These are phyloP conservation scores for Piper betle DNA, from an alignment of 164 flowering plant species.

Conservation along the genomic window DNA sequence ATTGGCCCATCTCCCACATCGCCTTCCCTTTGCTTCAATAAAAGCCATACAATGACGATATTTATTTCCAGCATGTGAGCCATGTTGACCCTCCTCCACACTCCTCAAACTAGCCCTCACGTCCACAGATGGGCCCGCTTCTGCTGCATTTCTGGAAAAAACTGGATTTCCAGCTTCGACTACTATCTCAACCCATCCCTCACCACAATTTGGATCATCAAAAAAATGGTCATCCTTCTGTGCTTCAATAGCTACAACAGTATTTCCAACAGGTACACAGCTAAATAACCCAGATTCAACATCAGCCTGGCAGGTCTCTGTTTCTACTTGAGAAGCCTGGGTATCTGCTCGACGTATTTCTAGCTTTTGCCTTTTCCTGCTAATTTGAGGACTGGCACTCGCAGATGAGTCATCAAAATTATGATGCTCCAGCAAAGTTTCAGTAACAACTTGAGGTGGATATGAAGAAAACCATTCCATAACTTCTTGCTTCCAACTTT, in stretches of 20 bases:
- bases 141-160: constrained; percentile 17
- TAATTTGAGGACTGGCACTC: too few species aligned
- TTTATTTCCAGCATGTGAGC: constrained; percentile 23
- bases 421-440: constrained; percentile 24
- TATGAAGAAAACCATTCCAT: constrained; percentile 67
- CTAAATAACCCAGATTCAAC: constrained; percentile 31
- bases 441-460: constrained; percentile 16
- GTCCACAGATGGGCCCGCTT: constrained; percentile 24
- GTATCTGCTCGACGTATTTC: constrained; percentile 92
- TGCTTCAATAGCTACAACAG: constrained; percentile 14
- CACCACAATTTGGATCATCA: too few species aligned
- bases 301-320: constrained; percentile 2
- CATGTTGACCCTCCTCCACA: constrained; percentile 8
- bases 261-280: constrained; percentile 18
- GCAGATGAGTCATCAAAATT: constrained; percentile 16
- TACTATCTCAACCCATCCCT: too few species aligned
- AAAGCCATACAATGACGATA: constrained; percentile 72
- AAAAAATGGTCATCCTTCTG: constrained; percentile 12
- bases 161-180: constrained; percentile 13
- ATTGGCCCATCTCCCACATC: constrained; percentile 90
- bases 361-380: constrained; percentile 58
- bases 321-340: constrained; percentile 32
- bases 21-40: constrained; percentile 89
- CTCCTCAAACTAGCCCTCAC: constrained; percentile 20
- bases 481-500: constrained; percentile 76